Conservation (phyloP, 306 rosid genomes). For the Sindora glabra region DNA sequence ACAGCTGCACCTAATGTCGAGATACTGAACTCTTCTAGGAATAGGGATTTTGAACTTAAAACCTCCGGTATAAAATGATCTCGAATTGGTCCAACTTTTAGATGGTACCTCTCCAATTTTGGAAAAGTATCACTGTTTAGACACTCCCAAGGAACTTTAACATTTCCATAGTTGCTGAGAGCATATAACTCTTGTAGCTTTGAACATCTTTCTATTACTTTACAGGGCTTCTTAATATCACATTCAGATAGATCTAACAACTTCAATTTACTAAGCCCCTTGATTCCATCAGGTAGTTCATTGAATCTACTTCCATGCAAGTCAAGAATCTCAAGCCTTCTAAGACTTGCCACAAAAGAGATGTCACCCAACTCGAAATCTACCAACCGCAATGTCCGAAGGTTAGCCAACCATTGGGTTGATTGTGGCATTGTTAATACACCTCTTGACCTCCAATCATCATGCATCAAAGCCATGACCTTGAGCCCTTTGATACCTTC, state of each 20-base stretch:
- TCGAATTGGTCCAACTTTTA: neutral
- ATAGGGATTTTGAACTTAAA: neutral
- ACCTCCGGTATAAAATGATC: neutral
- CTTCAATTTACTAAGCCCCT: neutral
- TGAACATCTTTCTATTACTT: neutral
- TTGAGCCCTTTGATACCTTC: neutral
- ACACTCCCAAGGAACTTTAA: too few relatives aligned
- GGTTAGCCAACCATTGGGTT: neutral
- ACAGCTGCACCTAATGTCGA: neutral
- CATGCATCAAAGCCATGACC: neutral
- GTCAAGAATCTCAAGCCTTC: neutral
- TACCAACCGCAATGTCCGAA: neutral
- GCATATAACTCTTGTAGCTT: neutral
- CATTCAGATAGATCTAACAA: neutral
- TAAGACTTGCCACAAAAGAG: neutral
- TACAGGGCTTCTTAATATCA: neutral
- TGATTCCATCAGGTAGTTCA: neutral
- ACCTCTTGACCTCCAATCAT: neutral
- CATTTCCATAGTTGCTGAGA: neutral
- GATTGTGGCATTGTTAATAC: neutral
- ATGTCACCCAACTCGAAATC: rapidly evolving
- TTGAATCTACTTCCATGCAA: neutral
- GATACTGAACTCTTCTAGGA: neutral
- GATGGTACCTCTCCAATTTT: neutral
- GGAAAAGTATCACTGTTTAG: too few relatives aligned